A percentile compares a stretch with the other conserved stretches of the same genome.
These are phyloP conservation scores for Herpetomonas tarakana DNA, from an alignment of 208 protist genomes.

Conservation along the genomic window DNA sequence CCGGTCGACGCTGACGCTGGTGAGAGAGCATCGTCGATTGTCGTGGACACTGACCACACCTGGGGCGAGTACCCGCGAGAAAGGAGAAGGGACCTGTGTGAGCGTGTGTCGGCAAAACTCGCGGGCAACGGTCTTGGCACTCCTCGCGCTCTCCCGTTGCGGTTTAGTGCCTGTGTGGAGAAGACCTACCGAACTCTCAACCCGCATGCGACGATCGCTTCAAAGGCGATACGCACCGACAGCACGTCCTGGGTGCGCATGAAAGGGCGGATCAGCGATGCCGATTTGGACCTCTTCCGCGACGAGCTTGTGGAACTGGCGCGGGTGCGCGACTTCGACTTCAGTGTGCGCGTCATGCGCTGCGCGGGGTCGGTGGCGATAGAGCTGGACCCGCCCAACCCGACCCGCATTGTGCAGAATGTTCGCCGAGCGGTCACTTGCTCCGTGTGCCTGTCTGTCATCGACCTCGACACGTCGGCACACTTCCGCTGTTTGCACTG, in stretches of 20 bases:
- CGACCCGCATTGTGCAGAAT: conserved; percentile 32
- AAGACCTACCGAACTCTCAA: conserved; percentile 38
- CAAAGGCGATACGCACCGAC: conserved; percentile 29
- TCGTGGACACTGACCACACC: not conserved
- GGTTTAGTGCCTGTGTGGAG: conserved; percentile 53
- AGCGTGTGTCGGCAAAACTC: no score
- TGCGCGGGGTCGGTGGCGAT: conserved; percentile 49
- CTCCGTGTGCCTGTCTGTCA: conserved; percentile 29
- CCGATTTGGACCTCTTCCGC: conserved; percentile 27
- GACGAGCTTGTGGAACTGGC: conserved; percentile 25
- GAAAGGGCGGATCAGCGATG: conserved; percentile 32
- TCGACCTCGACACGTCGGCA: conserved; percentile 42
- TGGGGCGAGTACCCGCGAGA: not conserved
- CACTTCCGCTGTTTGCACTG: conserved; percentile 84
- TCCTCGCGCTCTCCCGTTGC: conserved; percentile 39
- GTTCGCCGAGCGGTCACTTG: conserved; percentile 44
- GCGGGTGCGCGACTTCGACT: conserved; percentile 40
- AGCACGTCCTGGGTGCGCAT: conserved; percentile 41
- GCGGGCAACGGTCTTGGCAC: no score
- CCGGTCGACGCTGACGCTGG: no score
- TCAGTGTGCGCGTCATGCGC: conserved; percentile 49
- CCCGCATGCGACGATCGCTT: conserved; percentile 24
- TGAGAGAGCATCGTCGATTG: no score
- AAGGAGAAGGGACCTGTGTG: not conserved
- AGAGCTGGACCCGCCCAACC: conserved; percentile 53